Evolutionary conservation across 352 stramenopile species (phyloP).

Genomic region (Pythium vanterpoolii): DNA sequence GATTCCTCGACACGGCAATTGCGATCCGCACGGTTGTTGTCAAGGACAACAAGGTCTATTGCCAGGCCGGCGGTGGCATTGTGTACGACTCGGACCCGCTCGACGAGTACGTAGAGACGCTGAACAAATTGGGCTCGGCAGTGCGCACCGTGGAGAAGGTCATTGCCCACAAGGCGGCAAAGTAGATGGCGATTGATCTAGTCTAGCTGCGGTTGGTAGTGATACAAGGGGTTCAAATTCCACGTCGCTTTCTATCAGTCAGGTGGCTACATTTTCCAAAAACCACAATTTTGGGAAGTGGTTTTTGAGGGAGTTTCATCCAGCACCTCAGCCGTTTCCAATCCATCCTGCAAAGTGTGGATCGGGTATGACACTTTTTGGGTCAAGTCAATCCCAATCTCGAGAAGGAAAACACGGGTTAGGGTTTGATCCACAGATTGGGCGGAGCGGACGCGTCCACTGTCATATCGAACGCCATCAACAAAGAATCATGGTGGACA

Average conservation of each 20-base stretch:
- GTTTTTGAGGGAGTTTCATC: conserved; percentile 1
- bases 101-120: conserved; percentile 86
- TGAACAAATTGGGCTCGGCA: conserved; percentile 86
- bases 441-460: conserved; percentile 16
- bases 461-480: not conserved
- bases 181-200: conserved; percentile 8
- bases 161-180: conserved; percentile 31
- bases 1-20: conserved; percentile 86
- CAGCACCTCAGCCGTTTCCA: not conserved
- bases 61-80: conserved; percentile 83
- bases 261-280: conserved; percentile 9
- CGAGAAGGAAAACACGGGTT: conserved; percentile 6
- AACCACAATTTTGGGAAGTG: conserved; percentile 3
- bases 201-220: too few species aligned
- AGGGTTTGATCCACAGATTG: not conserved
- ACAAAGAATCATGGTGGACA: conserved; percentile 7
- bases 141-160: conserved; percentile 87
- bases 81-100: conserved; percentile 88
- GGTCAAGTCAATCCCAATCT: conserved; percentile 11
- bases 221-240: not conserved
- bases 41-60: conserved; percentile 76
- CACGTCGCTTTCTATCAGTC: not conserved
- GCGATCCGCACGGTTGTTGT: conserved; percentile 87
- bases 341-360: too few species aligned
- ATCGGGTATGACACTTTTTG: not conserved